phyloP scores from a whole-genome alignment of 805 yeast species.

The Cyberlindnera maritima region DNA sequence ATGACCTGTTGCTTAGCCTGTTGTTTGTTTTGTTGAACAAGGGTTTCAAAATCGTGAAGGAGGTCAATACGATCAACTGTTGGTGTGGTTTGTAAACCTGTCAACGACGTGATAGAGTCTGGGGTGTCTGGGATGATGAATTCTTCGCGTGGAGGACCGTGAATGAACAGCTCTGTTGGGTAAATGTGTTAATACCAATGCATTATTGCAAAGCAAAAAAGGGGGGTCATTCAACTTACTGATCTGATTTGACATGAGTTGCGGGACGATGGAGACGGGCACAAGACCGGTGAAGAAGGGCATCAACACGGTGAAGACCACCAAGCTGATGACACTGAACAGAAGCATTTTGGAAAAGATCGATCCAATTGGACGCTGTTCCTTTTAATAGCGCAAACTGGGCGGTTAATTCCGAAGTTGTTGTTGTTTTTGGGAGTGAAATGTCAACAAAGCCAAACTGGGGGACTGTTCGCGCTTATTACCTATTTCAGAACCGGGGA shows the following conservation, averaged over 20 bases:
- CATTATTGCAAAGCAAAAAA: not conserved
- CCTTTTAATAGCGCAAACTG: no score
- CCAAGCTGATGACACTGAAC: slow-evolving; percentile 1
- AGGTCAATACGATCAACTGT: slow-evolving; percentile 3
- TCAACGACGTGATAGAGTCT: not conserved
- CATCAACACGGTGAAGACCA: slow-evolving; percentile 4
- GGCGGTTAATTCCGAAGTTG: no score
- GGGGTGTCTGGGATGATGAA: not conserved
- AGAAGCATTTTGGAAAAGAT: slow-evolving; percentile 1
- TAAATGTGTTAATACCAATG: not conserved
- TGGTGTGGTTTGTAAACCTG: not conserved
- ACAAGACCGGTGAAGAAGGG: slow-evolving; percentile 11
- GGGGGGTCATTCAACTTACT: slow-evolving; percentile 1
- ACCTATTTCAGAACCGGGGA: not conserved
- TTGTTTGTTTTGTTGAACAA: slow-evolving; percentile 6
- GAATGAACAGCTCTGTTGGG: slow-evolving; percentile 1
- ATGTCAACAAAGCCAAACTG: slow-evolving; percentile 6
- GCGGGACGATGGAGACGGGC: slow-evolving; percentile 2
- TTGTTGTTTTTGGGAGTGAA: not conserved
- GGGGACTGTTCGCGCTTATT: not conserved
- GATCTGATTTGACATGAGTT: slow-evolving; percentile 3
- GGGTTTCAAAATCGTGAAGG: slow-evolving; percentile 10
- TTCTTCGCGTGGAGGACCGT: slow-evolving; percentile 4
- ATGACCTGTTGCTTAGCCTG: not conserved
- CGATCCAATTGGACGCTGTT: no score